Conservation (phyloP, 1,139 yeast genomes). For the Cylindricascospora bacillispora region DNA sequence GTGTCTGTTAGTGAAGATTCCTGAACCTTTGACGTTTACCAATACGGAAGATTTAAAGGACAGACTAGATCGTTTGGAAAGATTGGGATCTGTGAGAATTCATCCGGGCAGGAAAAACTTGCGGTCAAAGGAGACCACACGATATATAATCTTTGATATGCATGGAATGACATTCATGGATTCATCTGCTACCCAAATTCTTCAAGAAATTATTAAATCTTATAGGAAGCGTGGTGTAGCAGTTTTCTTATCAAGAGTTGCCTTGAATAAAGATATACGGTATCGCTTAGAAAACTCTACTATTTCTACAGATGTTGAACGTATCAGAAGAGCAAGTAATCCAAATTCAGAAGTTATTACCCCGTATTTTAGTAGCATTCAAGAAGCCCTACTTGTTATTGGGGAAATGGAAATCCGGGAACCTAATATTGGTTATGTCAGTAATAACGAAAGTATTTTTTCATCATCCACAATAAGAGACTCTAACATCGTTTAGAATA, state of each 20-base stretch:
- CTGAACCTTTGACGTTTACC: constrained; percentile 89
- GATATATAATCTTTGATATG: constrained; percentile 65
- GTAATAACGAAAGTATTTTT: too few relatives aligned
- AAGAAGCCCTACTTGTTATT: constrained; percentile 10
- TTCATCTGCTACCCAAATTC: constrained; percentile 74
- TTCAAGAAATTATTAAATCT: constrained; percentile 44
- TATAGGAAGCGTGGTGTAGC: constrained; percentile 45
- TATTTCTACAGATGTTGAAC: constrained; percentile 17
- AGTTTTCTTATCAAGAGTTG: constrained; percentile 56
- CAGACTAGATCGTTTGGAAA: constrained; percentile 64
- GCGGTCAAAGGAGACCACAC: constrained; percentile 42
- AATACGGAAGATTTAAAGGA: constrained; percentile 74
- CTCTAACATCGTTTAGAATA: too few relatives aligned
- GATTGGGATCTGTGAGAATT: constrained; percentile 69
- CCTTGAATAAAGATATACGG: constrained; percentile 30
- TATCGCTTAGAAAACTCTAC: constrained; percentile 26
- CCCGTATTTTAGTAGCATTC: constrained; percentile 11
- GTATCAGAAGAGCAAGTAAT: too few relatives aligned
- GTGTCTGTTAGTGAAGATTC: constrained; percentile 72
- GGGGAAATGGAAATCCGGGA: constrained; percentile 6
- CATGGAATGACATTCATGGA: constrained; percentile 82
- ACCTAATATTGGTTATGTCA: too few relatives aligned
- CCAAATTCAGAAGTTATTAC: too few relatives aligned
- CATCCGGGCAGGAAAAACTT: constrained; percentile 70
- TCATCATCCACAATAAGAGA: too few relatives aligned